Base-by-base conservation (phyloP, 2,329 filamentous ascomycete species). In the Sclerotinia subarctica region DNA sequence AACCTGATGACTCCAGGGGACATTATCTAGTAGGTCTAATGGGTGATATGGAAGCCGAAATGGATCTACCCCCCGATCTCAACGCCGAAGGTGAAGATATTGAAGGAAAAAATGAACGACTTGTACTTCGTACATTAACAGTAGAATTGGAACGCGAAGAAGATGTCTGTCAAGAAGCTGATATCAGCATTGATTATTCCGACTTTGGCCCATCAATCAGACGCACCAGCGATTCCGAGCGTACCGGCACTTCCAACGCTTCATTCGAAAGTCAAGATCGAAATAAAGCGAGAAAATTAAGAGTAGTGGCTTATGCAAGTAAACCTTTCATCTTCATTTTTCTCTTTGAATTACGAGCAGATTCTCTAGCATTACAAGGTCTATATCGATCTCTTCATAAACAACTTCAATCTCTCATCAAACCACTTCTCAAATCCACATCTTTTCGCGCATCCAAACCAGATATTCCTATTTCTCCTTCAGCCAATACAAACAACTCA, bases 291-390 rank as follows among this genome's bases (percentile, higher is more conserved):
- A 81, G 82, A 69, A 86, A 84, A 72, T 78, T 93, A 53, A 86
- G 89, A 0, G 88, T 92, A 1, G 84, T 93, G 8, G 85, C 93
- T 62, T 94, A 93, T 75, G 85, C 89, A 57, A 87, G 88, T 76
- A 85, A 84, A 32, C 92, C 92, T 0, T 94, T 94, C 78, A 85
- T 94, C 59, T 94, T 91, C 76, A 86, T 89, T 1, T 89, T 95
- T 70, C 81, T 95, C 5, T 94, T 94, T 77, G 79, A 84, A 59
- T 80, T 84, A 53, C 82, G 82, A 58, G 89, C 89, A 8, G 82
- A 86, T 66, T 85, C 86, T 1, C 78, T 89, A 2, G 83, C 83
- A 5, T 84, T 81, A 76, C 80, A 84, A n/a, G 74, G 79, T 0
- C 78, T 89, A 10, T 90, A 90, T 75, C 82, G 82, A 57, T 85